Conservation (phyloP, 2,329 filamentous ascomycete genomes). For the Colletotrichum spaethianum region DNA sequence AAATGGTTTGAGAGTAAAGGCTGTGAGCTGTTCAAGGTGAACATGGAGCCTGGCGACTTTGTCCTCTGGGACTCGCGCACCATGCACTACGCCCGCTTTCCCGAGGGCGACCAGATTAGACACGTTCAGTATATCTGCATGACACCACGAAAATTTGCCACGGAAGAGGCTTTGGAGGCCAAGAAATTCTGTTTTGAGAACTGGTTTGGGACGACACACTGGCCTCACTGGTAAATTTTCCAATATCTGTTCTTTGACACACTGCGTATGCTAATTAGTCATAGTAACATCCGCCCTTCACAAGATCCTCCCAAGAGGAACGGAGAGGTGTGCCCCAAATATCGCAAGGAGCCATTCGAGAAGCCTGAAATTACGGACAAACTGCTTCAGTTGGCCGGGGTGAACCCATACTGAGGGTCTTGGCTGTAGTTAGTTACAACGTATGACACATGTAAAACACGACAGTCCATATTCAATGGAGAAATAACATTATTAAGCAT, state of each 20-base stretch:
- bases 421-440: neutral
- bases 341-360: slow-evolving; percentile 49
- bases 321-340: slow-evolving; percentile 52
- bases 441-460: neutral
- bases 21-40: slow-evolving; percentile 41
- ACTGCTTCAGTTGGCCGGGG: slow-evolving; percentile 48
- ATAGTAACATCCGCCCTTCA: slow-evolving; percentile 53
- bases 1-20: slow-evolving; percentile 43
- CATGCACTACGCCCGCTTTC: slow-evolving; percentile 46
- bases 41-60: slow-evolving; percentile 44
- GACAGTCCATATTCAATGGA: neutral
- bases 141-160: slow-evolving; percentile 53
- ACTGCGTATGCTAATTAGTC: neutral
- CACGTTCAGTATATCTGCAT: slow-evolving; percentile 55
- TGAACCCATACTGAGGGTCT: slow-evolving; percentile 34
- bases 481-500: neutral
- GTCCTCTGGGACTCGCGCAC: slow-evolving; percentile 54
- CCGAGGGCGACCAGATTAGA: slow-evolving; percentile 53
- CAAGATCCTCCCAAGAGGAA: slow-evolving; percentile 52
- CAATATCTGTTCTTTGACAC: neutral
- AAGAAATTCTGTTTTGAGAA: slow-evolving; percentile 45
- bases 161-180: slow-evolving; percentile 44
- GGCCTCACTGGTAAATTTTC: slow-evolving; percentile 46
- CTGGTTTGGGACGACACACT: slow-evolving; percentile 48
- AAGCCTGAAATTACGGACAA: slow-evolving; percentile 46